These are phyloP conservation scores for Aegilops tauschii DNA, from an alignment of 176 grass and related monocot genomes.

Conservation along the genomic window DNA sequence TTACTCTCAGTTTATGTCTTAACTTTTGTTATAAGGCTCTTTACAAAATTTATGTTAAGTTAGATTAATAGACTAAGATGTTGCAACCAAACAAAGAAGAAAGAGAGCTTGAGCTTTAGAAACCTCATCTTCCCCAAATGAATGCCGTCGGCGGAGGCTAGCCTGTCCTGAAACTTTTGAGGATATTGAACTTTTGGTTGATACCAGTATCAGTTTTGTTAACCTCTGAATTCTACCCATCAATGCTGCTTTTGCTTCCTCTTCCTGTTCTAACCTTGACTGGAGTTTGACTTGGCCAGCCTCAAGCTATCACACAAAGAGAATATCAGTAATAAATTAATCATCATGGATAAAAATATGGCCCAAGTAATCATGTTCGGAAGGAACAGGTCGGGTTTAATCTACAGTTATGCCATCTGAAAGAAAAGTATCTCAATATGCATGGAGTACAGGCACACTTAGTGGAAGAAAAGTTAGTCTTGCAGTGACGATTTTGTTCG, in stretches of 20 bases:
- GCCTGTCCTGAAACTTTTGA: slow-evolving; percentile 67
- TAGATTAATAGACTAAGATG: slow-evolving; percentile 10
- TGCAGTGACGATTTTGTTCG: not conserved
- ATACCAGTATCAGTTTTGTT: slow-evolving; percentile 96
- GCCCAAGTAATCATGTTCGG: not conserved
- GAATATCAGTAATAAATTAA: slow-evolving; percentile 8
- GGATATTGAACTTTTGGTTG: slow-evolving; percentile 88
- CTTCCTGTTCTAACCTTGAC: slow-evolving; percentile 96
- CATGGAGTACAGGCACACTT: not conserved
- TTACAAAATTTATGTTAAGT: not conserved
- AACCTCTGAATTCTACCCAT: slow-evolving; percentile 96
- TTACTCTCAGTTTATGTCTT: slow-evolving; percentile 5
- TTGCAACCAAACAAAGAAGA: slow-evolving; percentile 16
- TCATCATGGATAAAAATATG: slow-evolving; percentile 7
- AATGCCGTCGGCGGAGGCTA: slow-evolving; percentile 68
- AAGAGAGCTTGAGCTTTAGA: slow-evolving; percentile 13
- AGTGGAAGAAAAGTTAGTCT: not conserved
- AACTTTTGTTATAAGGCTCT: not conserved
- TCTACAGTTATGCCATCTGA: not conserved
- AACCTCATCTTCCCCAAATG: slow-evolving; percentile 99
- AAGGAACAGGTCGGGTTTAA: slow-evolving; percentile 2
- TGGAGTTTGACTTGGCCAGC: slow-evolving; percentile 97
- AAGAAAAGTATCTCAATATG: not conserved
- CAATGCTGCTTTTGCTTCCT: slow-evolving; percentile 98
- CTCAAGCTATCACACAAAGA: slow-evolving; percentile 63